These are phyloP conservation scores for Cyclanthera cordifolia DNA, from an alignment of 306 rosid species.

Conservation along the genomic window DNA sequence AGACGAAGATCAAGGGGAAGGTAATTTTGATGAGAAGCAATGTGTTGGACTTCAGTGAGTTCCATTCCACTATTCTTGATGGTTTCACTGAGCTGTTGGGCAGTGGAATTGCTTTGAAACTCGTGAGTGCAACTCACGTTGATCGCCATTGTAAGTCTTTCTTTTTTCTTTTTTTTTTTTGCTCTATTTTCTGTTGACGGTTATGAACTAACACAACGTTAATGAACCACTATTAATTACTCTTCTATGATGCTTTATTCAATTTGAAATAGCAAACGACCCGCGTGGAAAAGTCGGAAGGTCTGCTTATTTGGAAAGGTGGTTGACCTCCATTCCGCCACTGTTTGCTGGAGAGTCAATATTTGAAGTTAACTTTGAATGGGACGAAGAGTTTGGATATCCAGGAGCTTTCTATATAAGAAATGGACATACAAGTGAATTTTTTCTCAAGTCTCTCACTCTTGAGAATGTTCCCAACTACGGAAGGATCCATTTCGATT, in stretches of 20 bases:
- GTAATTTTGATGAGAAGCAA: background rate
- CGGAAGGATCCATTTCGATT: constrained; percentile 45
- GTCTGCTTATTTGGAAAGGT: constrained; percentile 43
- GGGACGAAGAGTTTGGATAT: constrained; percentile 45
- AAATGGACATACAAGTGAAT: constrained; percentile 59
- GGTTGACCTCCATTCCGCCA: constrained; percentile 38
- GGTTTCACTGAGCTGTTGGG: background rate
- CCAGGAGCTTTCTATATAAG: constrained; percentile 61
- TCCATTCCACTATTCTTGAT: background rate
- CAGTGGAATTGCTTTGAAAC: background rate
- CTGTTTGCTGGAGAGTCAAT: constrained; percentile 38
- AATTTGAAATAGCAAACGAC: constrained; percentile 27
- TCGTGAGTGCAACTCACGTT: background rate
- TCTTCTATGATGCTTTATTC: no score
- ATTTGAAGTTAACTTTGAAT: constrained; percentile 40
- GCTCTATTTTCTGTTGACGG: no score
- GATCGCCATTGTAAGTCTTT: constrained; percentile 19
- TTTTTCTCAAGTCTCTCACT: constrained; percentile 46
- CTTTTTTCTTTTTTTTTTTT: no score
- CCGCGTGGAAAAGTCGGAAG: constrained; percentile 46
- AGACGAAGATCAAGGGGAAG: background rate
- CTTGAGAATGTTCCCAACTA: constrained; percentile 62
- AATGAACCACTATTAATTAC: no score
- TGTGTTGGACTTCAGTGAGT: background rate
- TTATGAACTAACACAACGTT: no score